phyloP scores from a whole-genome alignment of 2,329 filamentous ascomycete genomes.

The Lecanicillium sp. region DNA sequence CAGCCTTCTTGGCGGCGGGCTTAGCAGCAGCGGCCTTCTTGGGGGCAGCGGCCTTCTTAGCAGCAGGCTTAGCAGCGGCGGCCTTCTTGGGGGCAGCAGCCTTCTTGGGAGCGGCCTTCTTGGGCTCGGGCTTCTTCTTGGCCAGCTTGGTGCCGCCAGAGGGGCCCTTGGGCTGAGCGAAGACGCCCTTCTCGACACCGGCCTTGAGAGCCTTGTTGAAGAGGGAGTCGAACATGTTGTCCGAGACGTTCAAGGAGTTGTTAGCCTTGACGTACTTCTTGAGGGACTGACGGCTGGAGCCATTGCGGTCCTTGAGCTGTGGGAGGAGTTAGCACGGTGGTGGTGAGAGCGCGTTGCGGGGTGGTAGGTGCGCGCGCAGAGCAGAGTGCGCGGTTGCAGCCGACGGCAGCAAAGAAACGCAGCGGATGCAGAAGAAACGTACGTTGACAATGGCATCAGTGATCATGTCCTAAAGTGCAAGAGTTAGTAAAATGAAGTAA shows the following conservation, averaged over 20 bases:
- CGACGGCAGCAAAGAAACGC: constrained; percentile 17
- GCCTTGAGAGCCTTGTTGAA: constrained; percentile 81
- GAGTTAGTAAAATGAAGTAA: constrained; percentile 24
- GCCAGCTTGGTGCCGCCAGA: constrained; percentile 90
- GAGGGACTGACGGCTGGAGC: constrained; percentile 54
- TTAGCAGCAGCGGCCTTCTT: constrained; percentile 28
- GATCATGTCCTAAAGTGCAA: constrained; percentile 52
- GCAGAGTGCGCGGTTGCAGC: constrained; percentile 13
- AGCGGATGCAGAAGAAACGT: constrained; percentile 31
- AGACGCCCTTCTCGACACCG: constrained; percentile 81
- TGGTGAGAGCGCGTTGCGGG: constrained; percentile 15
- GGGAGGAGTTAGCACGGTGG: constrained; percentile 30
- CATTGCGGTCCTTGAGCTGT: constrained; percentile 58
- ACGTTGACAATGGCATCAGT: constrained; percentile 56
- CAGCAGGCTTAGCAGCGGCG: constrained; percentile 49
- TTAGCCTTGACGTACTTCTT: constrained; percentile 57
- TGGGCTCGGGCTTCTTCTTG: constrained; percentile 57
- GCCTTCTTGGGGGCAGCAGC: constrained; percentile 28
- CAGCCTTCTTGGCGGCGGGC: constrained; percentile 23
- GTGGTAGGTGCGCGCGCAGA: constrained; percentile 2
- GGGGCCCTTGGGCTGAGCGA: constrained; percentile 84
- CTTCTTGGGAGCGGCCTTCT: constrained; percentile 29
- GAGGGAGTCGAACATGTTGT: constrained; percentile 61
- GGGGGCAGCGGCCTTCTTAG: constrained; percentile 23
- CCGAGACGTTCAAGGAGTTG: constrained; percentile 41